Conservation (phyloP, 345 rosid species). For the Salix arbutifolia region DNA sequence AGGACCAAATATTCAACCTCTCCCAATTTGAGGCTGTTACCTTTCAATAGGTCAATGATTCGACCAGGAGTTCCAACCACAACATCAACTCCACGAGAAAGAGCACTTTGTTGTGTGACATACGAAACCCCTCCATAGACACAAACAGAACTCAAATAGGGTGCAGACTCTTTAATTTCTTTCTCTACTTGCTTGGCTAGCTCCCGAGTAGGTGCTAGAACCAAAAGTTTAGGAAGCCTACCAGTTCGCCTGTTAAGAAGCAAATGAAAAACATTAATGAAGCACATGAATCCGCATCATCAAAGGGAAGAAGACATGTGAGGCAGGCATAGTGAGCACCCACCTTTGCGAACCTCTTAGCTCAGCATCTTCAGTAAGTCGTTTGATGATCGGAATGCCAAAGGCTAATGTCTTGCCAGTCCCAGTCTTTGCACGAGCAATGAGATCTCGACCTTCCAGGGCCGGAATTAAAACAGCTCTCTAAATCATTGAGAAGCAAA, state of each 20-base stretch:
- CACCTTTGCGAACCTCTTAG: constrained; percentile 49
- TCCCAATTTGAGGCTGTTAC: constrained; percentile 72
- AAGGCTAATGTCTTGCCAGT: constrained; percentile 99
- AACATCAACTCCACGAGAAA: constrained; percentile 88
- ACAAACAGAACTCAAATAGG: constrained; percentile 77
- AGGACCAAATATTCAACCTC: constrained; percentile 92
- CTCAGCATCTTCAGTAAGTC: constrained; percentile 59
- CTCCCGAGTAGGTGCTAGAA: constrained; percentile 87
- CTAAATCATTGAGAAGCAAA: constrained; percentile 24
- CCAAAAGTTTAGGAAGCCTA: constrained; percentile 72
- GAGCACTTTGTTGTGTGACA: constrained; percentile 68
- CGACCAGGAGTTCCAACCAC: constrained; percentile 99
- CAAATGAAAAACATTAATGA: constrained; percentile 6
- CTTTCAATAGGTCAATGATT: constrained; percentile 72
- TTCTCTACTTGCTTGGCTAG: constrained; percentile 96
- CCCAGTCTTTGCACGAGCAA: constrained; percentile 98
- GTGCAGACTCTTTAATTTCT: constrained; percentile 87
- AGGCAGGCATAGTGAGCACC: constrained; percentile 34
- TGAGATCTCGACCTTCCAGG: constrained; percentile 76
- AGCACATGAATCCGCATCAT: background rate
- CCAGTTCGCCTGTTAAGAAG: constrained; percentile 47
- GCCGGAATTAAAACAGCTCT: constrained; percentile 91
- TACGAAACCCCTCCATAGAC: constrained; percentile 98
- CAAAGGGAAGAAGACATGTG: background rate
- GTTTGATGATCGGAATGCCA: constrained; percentile 85